Base-by-base conservation (phyloP, 2,329 filamentous ascomycete genomes). In the Talaromyces sp. region DNA sequence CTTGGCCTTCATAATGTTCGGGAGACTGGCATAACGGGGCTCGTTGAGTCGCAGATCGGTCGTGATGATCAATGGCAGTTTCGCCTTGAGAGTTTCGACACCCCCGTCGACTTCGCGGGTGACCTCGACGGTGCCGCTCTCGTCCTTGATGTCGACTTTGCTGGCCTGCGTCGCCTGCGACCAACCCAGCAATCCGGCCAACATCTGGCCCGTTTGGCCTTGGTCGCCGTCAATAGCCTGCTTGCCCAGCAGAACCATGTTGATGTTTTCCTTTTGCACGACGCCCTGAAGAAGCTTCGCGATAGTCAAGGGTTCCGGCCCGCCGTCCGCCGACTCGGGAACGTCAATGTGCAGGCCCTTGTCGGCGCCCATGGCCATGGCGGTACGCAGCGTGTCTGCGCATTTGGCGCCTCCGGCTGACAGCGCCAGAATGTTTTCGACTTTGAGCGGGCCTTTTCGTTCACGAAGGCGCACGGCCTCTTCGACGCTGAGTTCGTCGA, bases 1-100 rank as follows among this genome's bases (percentile, higher is more conserved):
- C 89, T 99, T 99, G 58, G 95, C 95, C 88, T 98, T 99, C 95
- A 99, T 99, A 66, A 99, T 98, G 75, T 98, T 98, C 56, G 93
- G 93, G 84, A 99, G 77, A 77, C 87, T 96, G 24, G 93, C 95
- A 76, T 96, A 99, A 65, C 95, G 83, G 62, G 95, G 95, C 84
- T 96, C 91, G 73, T 99, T 99, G 75, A 99, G 80, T 57, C 95
- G 82, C 79, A 99, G 77, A 81, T 99, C 95, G 64, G 95, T 96
- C 63, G 95, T 99, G 69, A 99, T 90, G 57, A 99, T 81, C 87
- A 98, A 87, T 0, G 95, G 95, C 77, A 99, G 78, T 81, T 89
- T 90, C 1, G 90, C 87, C 75, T 83, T 84, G 59, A 99, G 81
- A 64, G 93, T 97, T 84, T 98, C 95, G 41, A 90, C 89, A 66